These are phyloP conservation scores for Ophiostoma ulmi DNA, from an alignment of 2,329 filamentous ascomycete species.

Conservation along the genomic window DNA sequence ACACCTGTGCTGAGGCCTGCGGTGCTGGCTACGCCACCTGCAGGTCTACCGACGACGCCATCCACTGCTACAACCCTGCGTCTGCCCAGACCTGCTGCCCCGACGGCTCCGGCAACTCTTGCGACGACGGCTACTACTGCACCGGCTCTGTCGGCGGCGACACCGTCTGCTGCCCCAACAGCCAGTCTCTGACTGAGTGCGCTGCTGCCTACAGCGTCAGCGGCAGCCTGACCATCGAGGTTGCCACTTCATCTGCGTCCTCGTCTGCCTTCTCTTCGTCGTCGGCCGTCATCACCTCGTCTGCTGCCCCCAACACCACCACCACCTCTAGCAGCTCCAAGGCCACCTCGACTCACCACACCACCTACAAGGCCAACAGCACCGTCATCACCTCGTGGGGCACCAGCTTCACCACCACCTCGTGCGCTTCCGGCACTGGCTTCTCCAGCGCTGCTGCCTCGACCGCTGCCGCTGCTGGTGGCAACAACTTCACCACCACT, in stretches of 20 bases:
- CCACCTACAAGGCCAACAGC: slow-evolving; percentile 25
- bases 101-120: slow-evolving; percentile 54
- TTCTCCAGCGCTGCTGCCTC: not conserved
- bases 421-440: slow-evolving; percentile 25
- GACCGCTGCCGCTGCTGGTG: slow-evolving; percentile 9
- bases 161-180: slow-evolving; percentile 59
- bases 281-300: slow-evolving; percentile 28
- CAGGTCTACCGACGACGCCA: slow-evolving; percentile 43
- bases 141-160: slow-evolving; percentile 43
- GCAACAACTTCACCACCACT: slow-evolving; percentile 26
- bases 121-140: slow-evolving; percentile 58
- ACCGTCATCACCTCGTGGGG: slow-evolving; percentile 23
- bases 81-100: slow-evolving; percentile 54
- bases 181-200: slow-evolving; percentile 50
- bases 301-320: slow-evolving; percentile 1
- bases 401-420: slow-evolving; percentile 27
- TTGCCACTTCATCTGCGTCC: slow-evolving; percentile 36
- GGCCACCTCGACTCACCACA: slow-evolving; percentile 14
- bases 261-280: slow-evolving; percentile 30
- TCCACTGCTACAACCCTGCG: slow-evolving; percentile 55
- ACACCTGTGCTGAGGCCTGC: slow-evolving; percentile 52
- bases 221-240: slow-evolving; percentile 46
- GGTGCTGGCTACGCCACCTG: slow-evolving; percentile 48
- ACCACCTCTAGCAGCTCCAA: slow-evolving; percentile 18
- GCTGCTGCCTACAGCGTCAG: slow-evolving; percentile 46